These are phyloP conservation scores for Scutellaria galericulata DNA, from an alignment of 257 asterid species.

Conservation along the genomic window DNA sequence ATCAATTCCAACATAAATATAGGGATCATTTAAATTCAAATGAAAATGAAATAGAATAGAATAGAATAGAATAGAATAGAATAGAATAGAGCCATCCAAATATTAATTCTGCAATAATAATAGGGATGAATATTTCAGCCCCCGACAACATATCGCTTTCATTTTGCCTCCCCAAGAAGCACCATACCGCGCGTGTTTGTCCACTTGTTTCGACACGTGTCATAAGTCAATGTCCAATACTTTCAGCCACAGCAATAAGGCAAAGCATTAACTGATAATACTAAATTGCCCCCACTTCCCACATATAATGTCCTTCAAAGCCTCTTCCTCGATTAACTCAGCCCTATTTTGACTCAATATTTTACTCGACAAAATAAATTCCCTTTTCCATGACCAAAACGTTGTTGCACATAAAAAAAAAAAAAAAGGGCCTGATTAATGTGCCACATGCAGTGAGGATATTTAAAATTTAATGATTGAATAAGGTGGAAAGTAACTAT, in stretches of 20 bases:
- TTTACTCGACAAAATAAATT: too few relatives aligned
- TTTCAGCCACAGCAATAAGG: slow-evolving; percentile 41
- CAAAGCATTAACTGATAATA: slow-evolving; percentile 9
- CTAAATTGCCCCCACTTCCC: slow-evolving; percentile 8
- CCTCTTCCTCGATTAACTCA: background rate
- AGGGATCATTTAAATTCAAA: background rate
- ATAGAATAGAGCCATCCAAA: background rate
- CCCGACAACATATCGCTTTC: slow-evolving; percentile 38
- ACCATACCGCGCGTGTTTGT: slow-evolving; percentile 12
- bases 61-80: too few relatives aligned
- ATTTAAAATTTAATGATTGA: too few relatives aligned
- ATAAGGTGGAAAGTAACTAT: too few relatives aligned
- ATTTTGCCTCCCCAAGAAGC: slow-evolving; percentile 2
- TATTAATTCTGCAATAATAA: slow-evolving; percentile 15
- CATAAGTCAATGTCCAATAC: slow-evolving; percentile 29
- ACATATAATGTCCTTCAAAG: background rate
- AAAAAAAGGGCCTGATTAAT: too few relatives aligned
- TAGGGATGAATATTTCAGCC: slow-evolving; percentile 19
- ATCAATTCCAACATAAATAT: slow-evolving; percentile 15
- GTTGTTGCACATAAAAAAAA: too few relatives aligned
- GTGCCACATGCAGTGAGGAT: too few relatives aligned
- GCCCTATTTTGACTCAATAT: background rate
- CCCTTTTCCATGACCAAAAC: too few relatives aligned
- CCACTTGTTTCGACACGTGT: slow-evolving; percentile 25
- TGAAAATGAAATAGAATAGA: background rate